Percentiles rank a stretch among this genome's conserved stretches.
Conservation (phyloP, 345 rosid genomes). For the Lepidium aucheri region DNA sequence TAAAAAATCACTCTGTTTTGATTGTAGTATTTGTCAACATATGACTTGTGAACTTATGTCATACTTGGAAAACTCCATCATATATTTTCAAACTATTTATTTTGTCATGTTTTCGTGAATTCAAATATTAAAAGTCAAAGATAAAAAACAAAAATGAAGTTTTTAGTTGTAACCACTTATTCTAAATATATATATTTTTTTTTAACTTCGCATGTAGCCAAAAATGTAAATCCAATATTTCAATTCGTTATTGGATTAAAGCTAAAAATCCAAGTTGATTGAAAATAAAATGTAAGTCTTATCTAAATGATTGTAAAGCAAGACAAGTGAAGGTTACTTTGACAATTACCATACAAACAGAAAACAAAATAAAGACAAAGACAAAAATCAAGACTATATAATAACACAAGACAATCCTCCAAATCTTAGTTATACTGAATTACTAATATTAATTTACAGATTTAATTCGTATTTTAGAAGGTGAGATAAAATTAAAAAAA, state of each 20-base stretch:
- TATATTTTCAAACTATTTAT: not conserved
- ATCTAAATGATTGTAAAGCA: not conserved
- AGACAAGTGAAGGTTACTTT: not conserved
- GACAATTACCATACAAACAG: not conserved
- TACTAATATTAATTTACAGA: no score
- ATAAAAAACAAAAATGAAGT: not conserved
- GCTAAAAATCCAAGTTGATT: constrained; percentile 14
- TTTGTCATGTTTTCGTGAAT: not conserved
- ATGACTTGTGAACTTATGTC: not conserved
- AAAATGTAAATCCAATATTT: not conserved
- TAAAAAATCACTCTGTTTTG: constrained; percentile 10
- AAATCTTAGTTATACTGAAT: no score
- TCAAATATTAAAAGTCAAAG: not conserved
- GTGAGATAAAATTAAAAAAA: no score
- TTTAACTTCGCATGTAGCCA: not conserved
- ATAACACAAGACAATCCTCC: not conserved
- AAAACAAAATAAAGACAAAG: not conserved
- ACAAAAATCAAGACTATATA: not conserved
- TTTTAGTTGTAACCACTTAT: not conserved
- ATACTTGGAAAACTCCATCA: not conserved
- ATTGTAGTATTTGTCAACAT: constrained; percentile 5
- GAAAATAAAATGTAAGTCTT: not conserved
- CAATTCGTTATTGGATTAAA: not conserved
- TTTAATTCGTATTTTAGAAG: no score
- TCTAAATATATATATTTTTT: not conserved